phyloP scores from a whole-genome alignment of 2,329 filamentous ascomycete species.

The Venturiaceae sp. region DNA sequence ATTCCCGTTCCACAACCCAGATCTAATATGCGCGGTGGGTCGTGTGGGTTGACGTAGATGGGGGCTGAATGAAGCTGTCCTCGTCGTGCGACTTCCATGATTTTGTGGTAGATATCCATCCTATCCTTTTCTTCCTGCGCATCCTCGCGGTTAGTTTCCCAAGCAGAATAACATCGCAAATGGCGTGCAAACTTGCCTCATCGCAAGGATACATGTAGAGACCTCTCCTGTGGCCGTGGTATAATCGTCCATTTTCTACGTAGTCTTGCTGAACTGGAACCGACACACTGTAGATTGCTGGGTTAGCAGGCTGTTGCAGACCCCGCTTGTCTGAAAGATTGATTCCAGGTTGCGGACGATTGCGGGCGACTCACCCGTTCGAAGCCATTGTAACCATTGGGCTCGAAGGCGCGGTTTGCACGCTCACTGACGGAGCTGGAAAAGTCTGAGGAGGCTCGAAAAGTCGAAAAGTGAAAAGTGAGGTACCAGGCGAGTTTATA shows the following conservation, averaged over 20 bases:
- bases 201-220: slow-evolving; percentile 73
- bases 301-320: background rate
- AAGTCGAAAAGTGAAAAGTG: background rate
- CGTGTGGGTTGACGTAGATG: slow-evolving; percentile 20
- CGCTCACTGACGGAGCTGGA: background rate
- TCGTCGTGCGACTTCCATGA: slow-evolving; percentile 56
- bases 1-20: slow-evolving; percentile 83
- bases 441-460: background rate
- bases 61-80: slow-evolving; percentile 38
- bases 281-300: slow-evolving; percentile 19
- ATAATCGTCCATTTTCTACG: slow-evolving; percentile 57
- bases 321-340: background rate
- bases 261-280: slow-evolving; percentile 35
- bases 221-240: slow-evolving; percentile 57
- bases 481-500: slow-evolving; percentile 6
- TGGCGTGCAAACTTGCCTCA: slow-evolving; percentile 40
- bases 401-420: background rate
- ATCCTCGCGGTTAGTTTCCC: slow-evolving; percentile 4
- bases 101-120: slow-evolving; percentile 72
- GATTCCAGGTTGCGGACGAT: slow-evolving; percentile 3
- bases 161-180: slow-evolving; percentile 12
- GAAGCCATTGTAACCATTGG: slow-evolving; percentile 34
- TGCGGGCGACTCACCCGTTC: slow-evolving; percentile 28
- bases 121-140: slow-evolving; percentile 61
- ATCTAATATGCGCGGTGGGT: slow-evolving; percentile 44